Conservation (phyloP, 1,139 yeast species). For the Pichia sp. region DNA sequence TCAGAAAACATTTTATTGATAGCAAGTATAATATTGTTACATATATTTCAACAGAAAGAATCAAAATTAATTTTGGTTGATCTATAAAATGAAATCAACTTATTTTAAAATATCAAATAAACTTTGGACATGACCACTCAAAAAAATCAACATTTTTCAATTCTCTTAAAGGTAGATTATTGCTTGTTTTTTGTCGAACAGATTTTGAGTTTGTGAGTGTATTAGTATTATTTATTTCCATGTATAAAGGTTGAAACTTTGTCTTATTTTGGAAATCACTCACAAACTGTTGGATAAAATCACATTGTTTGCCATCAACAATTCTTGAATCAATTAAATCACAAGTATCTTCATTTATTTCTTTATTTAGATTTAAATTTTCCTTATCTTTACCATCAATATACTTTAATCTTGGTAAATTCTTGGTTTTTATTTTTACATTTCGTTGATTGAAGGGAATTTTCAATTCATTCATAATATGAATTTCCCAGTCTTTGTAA, state of each 20-base stretch:
- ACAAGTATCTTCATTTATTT: not conserved
- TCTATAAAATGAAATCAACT: no score
- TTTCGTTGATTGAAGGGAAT: constrained; percentile 1
- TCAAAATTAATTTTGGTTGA: no score
- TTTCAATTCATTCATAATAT: constrained; percentile 2
- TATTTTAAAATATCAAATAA: not conserved
- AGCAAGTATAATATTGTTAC: no score
- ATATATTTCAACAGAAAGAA: no score
- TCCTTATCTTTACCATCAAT: not conserved
- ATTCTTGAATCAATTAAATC: not conserved
- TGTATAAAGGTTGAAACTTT: no score
- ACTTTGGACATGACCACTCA: constrained; percentile 7
- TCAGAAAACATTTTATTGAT: no score
- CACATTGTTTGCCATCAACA: not conserved
- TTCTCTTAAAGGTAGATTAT: not conserved
- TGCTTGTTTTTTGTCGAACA: no score
- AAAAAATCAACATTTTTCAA: constrained; percentile 1
- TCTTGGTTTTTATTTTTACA: not conserved
- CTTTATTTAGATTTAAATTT: not conserved
- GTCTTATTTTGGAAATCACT: not conserved
- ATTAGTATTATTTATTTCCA: no score
- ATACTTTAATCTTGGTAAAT: not conserved
- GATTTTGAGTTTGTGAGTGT: no score
- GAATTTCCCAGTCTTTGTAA: constrained; percentile 5
- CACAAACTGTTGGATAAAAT: constrained; percentile 1